These are phyloP conservation scores for Fusarium beomiforme DNA, from an alignment of 2,329 filamentous ascomycete species.

Conservation along the genomic window DNA sequence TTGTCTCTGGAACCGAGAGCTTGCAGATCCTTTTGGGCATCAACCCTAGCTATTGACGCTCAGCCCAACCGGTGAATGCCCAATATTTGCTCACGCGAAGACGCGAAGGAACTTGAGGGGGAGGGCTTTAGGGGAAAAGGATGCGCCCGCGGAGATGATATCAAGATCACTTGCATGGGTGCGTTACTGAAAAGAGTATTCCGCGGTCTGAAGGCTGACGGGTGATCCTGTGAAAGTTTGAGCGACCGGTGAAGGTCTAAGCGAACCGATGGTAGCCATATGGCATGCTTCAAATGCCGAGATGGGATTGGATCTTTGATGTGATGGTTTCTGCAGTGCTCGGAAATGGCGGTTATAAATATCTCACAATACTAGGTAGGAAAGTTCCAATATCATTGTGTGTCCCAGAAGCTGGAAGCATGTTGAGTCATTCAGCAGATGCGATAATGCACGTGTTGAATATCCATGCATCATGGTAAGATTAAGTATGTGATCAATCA, in stretches of 20 bases:
- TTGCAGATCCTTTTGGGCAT: slow-evolving; percentile 28
- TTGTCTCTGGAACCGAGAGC: not conserved
- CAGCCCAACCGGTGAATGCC: slow-evolving; percentile 8
- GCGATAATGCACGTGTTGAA: slow-evolving; percentile 5
- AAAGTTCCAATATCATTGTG: not conserved
- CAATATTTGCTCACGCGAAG: slow-evolving; percentile 13
- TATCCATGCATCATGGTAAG: not conserved
- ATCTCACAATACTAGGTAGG: not conserved
- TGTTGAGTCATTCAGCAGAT: not conserved
- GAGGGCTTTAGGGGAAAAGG: too few relatives aligned
- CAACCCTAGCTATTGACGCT: slow-evolving; percentile 2
- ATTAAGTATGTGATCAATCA: slow-evolving; percentile 17
- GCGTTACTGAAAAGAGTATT: slow-evolving; percentile 15
- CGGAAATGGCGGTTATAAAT: not conserved
- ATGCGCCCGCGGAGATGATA: slow-evolving; percentile 6
- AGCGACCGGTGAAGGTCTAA: slow-evolving; percentile 7
- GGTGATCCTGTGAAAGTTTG: not conserved
- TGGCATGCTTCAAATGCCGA: not conserved
- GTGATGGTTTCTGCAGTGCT: not conserved
- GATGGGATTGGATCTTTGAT: not conserved
- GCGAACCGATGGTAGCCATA: slow-evolving; percentile 2
- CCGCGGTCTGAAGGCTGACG: slow-evolving; percentile 3
- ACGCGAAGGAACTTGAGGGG: too few relatives aligned
- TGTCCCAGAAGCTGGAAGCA: not conserved
- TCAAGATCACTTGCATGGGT: slow-evolving; percentile 9